Conservation (phyloP, 2,329 filamentous ascomycete genomes). For the Trichoderma cornu-damae region DNA sequence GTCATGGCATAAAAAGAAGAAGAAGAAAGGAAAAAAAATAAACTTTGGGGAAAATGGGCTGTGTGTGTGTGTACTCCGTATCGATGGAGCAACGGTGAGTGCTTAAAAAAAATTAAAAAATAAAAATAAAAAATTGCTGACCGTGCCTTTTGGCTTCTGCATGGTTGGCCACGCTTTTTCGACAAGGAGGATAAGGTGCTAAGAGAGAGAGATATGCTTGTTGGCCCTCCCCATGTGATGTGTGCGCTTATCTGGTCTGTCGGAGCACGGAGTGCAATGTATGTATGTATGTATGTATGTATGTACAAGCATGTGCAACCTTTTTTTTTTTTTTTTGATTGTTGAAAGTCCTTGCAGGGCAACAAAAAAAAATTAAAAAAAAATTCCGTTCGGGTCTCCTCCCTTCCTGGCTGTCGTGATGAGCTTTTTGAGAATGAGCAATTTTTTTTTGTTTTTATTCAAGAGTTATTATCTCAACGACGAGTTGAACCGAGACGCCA, state of each 20-base stretch:
- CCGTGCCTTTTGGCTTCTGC: too few species aligned
- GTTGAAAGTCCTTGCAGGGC: not conserved
- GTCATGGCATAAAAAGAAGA: too few species aligned
- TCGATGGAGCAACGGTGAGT: too few species aligned
- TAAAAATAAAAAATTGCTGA: too few species aligned
- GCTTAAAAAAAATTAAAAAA: too few species aligned
- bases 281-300: too few species aligned
- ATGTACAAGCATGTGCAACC: not conserved
- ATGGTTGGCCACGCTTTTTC: not conserved
- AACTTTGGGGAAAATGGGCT: not conserved
- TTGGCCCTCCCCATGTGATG: constrained; percentile 11
- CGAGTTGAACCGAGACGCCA: constrained; percentile 14
- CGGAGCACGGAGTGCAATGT: not conserved
- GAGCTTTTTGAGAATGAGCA: constrained; percentile 9
- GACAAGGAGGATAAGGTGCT: not conserved
- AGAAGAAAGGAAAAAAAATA: too few species aligned
- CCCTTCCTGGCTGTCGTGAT: constrained; percentile 4
- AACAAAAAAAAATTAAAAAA: too few species aligned
- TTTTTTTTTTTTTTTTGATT: too few species aligned
- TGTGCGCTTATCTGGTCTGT: constrained; percentile 9
- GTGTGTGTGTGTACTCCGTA: not conserved
- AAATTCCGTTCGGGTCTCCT: not conserved
- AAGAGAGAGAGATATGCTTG: too few species aligned
- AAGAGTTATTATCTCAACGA: constrained; percentile 7
- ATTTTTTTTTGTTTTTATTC: too few species aligned